Evolutionary conservation across 116 monocot genomes (phyloP), one percentile per base, ranked within the genome.

Genomic region (Phalaenopsis hybrid): DNA sequence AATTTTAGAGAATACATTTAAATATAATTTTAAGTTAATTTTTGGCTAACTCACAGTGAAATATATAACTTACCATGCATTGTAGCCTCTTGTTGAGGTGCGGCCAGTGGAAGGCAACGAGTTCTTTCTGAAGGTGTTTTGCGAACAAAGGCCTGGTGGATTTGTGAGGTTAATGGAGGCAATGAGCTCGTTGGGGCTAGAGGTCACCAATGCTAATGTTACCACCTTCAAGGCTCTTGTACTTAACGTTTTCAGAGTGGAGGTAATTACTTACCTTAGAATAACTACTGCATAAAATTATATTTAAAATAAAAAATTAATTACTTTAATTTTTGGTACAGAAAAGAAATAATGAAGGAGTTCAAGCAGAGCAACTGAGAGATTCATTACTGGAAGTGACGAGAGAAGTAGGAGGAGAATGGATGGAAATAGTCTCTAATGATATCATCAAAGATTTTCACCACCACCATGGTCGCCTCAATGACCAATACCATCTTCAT

Each of bases 21-120:
- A 55, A 55, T 2, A 15, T 55, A 13, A 13, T 55, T 48, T 48
- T 48, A 8, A 10, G 48, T 8, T 48, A 8, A 48, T 48, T 7
- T 48, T 7, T 48, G 48, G 0, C 48, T 5, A 48, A 7, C 8
- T 48, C 48, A 4, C 9, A 0, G 9, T 5, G 48, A 0, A 6
- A 48, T 48, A 4, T 48, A 48, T 48, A 48, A 48, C 48, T 4
- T 15, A 55, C 55, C 55, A 55, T 55, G 55, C 55, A 65, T 21
- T 65, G 21, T 51, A 96, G 96, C 88, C 91, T 3, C 94, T 94
- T 82, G 93, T 97, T 81, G 94, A 97, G 80, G 97, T 94, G 81
- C 88, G 72, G 78, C 89, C 92, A 74, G 75, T 94, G 57, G 84
- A 88, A 31, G 91, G 79, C 74, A 92, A 90, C 43, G 93, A 94